These are phyloP conservation scores for Cutaneotrichosporon cavernicola DNA, from an alignment of 1,284 basidiomycete species.

Conservation along the genomic window DNA sequence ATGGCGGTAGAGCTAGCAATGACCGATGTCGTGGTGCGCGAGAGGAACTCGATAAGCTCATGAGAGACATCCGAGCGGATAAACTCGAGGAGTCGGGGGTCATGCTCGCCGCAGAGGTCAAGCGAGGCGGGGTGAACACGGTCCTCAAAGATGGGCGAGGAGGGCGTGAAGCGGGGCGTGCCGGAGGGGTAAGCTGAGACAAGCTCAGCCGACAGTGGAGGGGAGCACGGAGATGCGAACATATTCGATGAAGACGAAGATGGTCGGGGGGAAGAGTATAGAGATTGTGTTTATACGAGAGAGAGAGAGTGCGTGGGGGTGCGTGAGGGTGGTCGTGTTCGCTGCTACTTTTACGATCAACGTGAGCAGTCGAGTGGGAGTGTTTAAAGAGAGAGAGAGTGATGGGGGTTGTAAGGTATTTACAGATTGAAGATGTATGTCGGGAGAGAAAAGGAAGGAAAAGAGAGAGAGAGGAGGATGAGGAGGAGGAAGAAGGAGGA, in stretches of 20 bases:
- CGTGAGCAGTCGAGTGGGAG: constrained; percentile 1
- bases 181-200: constrained; percentile 36
- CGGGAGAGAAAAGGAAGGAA: neutral
- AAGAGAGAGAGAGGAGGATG: constrained; percentile 7
- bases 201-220: constrained; percentile 23
- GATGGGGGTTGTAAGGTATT: neutral
- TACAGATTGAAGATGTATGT: neutral
- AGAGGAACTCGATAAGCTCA: constrained; percentile 68
- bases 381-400: constrained; percentile 1
- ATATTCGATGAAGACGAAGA: neutral
- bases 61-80: constrained; percentile 71
- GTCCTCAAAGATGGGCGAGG: constrained; percentile 51
- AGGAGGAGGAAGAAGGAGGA: neutral
- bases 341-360: constrained; percentile 8
- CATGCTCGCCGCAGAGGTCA: constrained; percentile 65
- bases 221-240: constrained; percentile 12
- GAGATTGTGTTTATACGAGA: neutral
- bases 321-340: constrained; percentile 1
- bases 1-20: constrained; percentile 51
- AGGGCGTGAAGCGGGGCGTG: constrained; percentile 43
- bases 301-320: too few species aligned
- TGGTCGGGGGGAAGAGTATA: neutral
- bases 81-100: constrained; percentile 73
- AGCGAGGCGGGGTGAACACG: constrained; percentile 63
- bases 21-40: constrained; percentile 50